Evolutionary conservation across 495 filamentous ascomycete genomes (phyloP), one percentile per base, ranked within the genome.

Genomic region (Cryomyces minteri): DNA sequence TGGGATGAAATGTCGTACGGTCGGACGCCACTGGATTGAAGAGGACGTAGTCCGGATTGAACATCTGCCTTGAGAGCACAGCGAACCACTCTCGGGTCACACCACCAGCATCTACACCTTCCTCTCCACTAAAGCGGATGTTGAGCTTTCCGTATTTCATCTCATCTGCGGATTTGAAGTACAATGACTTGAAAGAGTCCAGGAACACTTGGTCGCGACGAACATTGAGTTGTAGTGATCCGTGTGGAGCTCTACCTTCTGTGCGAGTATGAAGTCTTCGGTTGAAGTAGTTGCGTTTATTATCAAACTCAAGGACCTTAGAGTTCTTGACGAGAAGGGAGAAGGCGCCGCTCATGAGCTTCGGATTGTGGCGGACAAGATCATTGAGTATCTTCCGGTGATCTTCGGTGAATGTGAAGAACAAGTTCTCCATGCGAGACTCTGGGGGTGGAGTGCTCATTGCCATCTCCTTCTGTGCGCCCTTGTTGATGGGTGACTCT

Each of bases 21-120:
- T 99, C 90, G n/a, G 90, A 87, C 25, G 92, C 90, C 32, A 99
- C 90, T 3, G 90, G 92, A 44, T 82, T 83, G 64, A 94, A 99
- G 29, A 99, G 70, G 41, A 86, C 90, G 58, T 96, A 99, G 62
- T 93, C 88, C 42, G 92, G 82, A 65, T 99, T 92, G 62, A 99
- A 99, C 92, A 99, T 99, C 57, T 95, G 92, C 43, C 88, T 71
- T 9, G 90, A 78, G 52, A 99, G 82, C 37, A 94, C 92, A 60
- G 94, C 88, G 72, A 99, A 99, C 90, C 90, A 99, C 70, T 99
- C 90, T 60, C 90, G 77, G 43, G 90, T 95, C 40, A 99, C 90
- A 65, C 90, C 90, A 48, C 90, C 90, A 32, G 90, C 90, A 66
- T 99, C 90, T 43, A 99, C 87, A 56, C 90, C 90, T 58, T 99